Evolutionary conservation across 2,329 filamentous ascomycete genomes (phyloP), one percentile per base, ranked within the genome.

Genomic region (Penicillium psychrosexuale): DNA sequence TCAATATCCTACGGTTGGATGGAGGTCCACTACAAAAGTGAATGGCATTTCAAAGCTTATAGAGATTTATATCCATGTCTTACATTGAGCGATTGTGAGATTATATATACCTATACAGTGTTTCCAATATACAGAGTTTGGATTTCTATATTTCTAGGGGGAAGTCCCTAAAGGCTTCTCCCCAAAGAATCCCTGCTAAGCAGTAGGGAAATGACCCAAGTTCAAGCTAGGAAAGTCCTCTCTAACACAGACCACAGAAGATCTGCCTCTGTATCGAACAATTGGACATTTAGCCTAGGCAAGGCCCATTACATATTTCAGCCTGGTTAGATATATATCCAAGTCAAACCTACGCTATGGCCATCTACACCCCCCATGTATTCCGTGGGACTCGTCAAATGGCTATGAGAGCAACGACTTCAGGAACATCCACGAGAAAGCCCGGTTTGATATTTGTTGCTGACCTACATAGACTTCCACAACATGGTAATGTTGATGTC

Each of bases 131-230:
- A 46, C 30, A 27, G 13, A 17, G 7, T 47, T 19, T 17, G 28
- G 8, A 19, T 38, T 11, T 17, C 58, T 47, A 69, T 49, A 68
- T 61, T 5, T 60, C 58, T 44, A 72, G 52, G 3, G 2, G 11
- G 8, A 36, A 15, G 5, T n/a, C 17, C 17, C 7, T 27, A 30
- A 31, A 11, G n/a, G 17, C 22, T 13, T 13, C 30, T 12, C 11
- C 5, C 19, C 27, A 30, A 33, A 5, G 12, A 13, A 22, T n/a
- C 9, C 31, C 13, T 17, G 2, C 6, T 6, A 24, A 12, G 12
- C n/a, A n/a, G n/a, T 9, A 24, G 17, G 17, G 11, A 33, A 19
- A 24, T 3, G 4, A 13, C 17, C 2, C 17, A 33, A 12, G 8
- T 30, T 13, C 40, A 39, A 39, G 13, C 12, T 5, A 8, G 37